These are phyloP conservation scores for Kurtzmaniella quercitrusa DNA, from an alignment of 1,139 yeast species.

Conservation along the genomic window DNA sequence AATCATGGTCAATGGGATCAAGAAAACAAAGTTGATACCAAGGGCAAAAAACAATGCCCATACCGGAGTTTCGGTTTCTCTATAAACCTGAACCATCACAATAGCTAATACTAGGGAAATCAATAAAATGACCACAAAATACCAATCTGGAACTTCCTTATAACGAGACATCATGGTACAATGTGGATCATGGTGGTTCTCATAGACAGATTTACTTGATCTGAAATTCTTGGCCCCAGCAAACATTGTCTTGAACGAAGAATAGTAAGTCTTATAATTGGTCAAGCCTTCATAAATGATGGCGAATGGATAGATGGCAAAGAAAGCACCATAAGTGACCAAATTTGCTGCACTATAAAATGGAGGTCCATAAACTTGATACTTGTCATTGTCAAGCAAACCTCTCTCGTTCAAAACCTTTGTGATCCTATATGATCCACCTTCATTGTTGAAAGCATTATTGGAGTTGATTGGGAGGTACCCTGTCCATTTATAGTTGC, in stretches of 20 bases:
- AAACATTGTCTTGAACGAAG: conserved; percentile 19
- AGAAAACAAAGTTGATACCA: conserved; percentile 50
- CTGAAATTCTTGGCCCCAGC: conserved; percentile 18
- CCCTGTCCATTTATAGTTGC: conserved; percentile 48
- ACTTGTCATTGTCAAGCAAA: conserved; percentile 36
- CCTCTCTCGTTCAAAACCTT: conserved; percentile 35
- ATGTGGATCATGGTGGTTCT: conserved; percentile 44
- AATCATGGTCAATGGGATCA: conserved; percentile 46
- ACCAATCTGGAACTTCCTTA: conserved; percentile 63
- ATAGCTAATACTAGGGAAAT: conserved; percentile 49
- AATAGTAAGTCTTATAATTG: conserved; percentile 19
- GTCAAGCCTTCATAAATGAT: conserved; percentile 40
- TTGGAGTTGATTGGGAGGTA: conserved; percentile 55
- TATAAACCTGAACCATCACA: conserved; percentile 41
- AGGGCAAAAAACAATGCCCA: conserved; percentile 59
- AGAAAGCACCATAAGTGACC: conserved; percentile 54
- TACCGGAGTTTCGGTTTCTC: conserved; percentile 46
- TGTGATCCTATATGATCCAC: conserved; percentile 37
- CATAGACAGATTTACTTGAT: conserved; percentile 6
- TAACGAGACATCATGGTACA: conserved; percentile 52
- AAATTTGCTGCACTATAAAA: conserved; percentile 36
- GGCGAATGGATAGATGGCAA: conserved; percentile 55
- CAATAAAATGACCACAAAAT: conserved; percentile 45
- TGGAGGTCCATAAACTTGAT: conserved; percentile 46
- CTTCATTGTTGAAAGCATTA: conserved; percentile 42